phyloP scores from a whole-genome alignment of 768 basidiomycete genomes.

The Erythrobasidium yunnanense region DNA sequence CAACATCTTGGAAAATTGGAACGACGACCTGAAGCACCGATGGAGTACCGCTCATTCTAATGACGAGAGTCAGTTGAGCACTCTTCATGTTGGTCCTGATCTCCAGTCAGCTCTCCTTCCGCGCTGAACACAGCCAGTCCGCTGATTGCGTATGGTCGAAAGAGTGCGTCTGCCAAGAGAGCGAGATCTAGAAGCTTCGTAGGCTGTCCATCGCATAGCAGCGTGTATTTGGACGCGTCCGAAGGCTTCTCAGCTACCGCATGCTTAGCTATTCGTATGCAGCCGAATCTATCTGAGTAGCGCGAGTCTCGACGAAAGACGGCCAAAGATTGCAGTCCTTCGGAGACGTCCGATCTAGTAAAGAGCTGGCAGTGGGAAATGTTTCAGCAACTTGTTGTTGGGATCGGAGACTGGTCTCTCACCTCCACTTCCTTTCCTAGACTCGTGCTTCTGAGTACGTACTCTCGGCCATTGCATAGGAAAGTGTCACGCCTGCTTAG shows the following conservation, averaged over 20 bases:
- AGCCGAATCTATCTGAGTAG: not conserved
- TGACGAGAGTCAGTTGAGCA: no score
- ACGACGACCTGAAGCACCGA: not conserved
- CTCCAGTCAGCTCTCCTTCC: no score
- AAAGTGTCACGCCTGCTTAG: no score
- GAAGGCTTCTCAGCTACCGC: not conserved
- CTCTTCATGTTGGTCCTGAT: no score
- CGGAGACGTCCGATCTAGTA: not conserved
- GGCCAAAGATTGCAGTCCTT: not conserved
- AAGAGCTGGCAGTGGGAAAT: no score
- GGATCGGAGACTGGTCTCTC: no score
- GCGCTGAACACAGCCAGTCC: no score
- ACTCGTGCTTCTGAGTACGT: no score
- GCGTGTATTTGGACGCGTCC: not conserved
- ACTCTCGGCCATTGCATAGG: no score
- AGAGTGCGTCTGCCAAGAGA: not conserved
- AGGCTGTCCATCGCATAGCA: not conserved
- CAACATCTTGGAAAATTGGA: not conserved
- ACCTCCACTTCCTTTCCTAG: no score
- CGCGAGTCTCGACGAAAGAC: not conserved
- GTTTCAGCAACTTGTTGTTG: no score
- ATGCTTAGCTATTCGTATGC: not conserved
- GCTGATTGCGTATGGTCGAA: not conserved
- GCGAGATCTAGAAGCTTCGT: constrained; percentile 1
- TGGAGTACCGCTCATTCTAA: not conserved